Evolutionary conservation across 164 flowering plant genomes (phyloP).

Genomic region (Dillenia turbinata): DNA sequence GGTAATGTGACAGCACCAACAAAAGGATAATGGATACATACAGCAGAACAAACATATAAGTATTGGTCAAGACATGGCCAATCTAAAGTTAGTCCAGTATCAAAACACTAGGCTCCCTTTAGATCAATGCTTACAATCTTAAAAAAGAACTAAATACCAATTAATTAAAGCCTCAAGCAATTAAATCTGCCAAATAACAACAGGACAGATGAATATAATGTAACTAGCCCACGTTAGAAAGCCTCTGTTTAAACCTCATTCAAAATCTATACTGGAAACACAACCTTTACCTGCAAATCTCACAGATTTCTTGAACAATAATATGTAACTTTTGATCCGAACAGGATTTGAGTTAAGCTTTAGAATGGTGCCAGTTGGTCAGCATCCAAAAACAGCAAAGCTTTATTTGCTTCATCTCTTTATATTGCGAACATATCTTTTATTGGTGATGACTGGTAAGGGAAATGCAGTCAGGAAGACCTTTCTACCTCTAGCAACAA

Average conservation of each 20-base stretch:
- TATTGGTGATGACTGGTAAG: conserved; percentile 18
- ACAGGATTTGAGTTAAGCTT: conserved; percentile 41
- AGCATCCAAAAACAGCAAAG: conserved; percentile 62
- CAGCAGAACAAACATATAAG: neutral
- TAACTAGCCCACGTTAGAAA: conserved; percentile 1
- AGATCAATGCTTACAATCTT: too few species aligned
- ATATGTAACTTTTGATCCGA: conserved; percentile 45
- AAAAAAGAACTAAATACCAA: too few species aligned
- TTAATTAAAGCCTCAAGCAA: neutral
- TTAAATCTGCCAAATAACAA: neutral
- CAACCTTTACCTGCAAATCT: conserved; percentile 60
- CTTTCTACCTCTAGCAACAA: conserved; percentile 47
- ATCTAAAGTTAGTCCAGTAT: too few species aligned
- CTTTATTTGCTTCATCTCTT: conserved; percentile 62
- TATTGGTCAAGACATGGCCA: neutral
- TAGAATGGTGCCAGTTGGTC: conserved; percentile 46
- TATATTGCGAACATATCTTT: conserved; percentile 50
- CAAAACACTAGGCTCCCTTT: too few species aligned
- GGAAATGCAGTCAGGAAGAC: conserved; percentile 19
- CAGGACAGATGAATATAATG: neutral
- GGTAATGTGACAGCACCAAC: neutral
- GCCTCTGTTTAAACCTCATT: conserved; percentile 13
- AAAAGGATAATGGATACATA: neutral
- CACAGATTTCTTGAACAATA: conserved; percentile 41
- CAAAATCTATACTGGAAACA: conserved; percentile 25